Evolutionary conservation across 495 filamentous ascomycete genomes (phyloP).

Genomic region (Penicillium chermesinum): DNA sequence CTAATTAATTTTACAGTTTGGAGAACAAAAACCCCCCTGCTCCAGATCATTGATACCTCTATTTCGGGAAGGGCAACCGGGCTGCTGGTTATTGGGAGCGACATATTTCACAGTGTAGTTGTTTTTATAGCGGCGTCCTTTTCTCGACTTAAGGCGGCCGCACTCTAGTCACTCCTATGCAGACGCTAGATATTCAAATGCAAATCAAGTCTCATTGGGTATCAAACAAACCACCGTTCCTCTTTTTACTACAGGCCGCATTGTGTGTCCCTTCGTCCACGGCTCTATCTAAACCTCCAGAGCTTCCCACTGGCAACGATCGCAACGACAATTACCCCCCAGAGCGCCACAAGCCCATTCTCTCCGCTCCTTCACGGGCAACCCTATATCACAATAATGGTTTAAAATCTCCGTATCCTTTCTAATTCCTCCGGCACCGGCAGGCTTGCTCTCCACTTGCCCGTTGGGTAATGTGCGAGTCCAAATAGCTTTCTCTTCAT

Average conservation of each 20-base stretch:
- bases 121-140: no score
- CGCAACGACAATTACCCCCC: slow-evolving; percentile 79
- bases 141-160: no score
- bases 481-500: slow-evolving; percentile 45
- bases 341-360: slow-evolving; percentile 85
- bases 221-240: background rate
- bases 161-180: no score
- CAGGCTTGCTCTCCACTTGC: slow-evolving; percentile 10
- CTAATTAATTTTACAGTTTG: no score
- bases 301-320: slow-evolving; percentile 64
- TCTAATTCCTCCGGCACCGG: slow-evolving; percentile 51
- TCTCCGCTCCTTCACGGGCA: slow-evolving; percentile 71
- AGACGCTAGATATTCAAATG: no score
- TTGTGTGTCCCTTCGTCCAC: background rate
- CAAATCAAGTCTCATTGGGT: no score
- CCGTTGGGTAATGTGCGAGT: slow-evolving; percentile 23
- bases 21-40: no score
- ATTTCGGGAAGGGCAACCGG: no score
- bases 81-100: no score
- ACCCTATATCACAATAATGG: slow-evolving; percentile 87
- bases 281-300: slow-evolving; percentile 12
- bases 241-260: background rate
- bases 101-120: no score
- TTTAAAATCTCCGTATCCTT: slow-evolving; percentile 81
- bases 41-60: no score